These are phyloP conservation scores for Nigrospora osmanthi DNA, from an alignment of 2,329 filamentous ascomycete genomes.

Conservation along the genomic window DNA sequence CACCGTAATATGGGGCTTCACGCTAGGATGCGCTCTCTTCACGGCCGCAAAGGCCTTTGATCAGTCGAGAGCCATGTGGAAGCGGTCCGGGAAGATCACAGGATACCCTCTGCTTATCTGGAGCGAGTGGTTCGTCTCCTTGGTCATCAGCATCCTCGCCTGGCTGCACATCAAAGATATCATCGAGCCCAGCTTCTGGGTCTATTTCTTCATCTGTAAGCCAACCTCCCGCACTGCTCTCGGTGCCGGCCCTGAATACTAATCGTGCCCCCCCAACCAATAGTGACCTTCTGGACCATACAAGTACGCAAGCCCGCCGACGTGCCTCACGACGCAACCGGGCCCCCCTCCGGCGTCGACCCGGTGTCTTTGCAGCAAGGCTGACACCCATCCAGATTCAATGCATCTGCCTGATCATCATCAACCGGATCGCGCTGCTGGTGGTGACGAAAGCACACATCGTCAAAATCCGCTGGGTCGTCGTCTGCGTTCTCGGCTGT, in stretches of 20 bases:
- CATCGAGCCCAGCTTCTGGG: background rate
- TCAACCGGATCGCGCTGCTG: slow-evolving; percentile 34
- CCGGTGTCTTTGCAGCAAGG: too few species aligned
- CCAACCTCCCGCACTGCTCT: background rate
- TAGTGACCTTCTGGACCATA: background rate
- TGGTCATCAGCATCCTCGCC: background rate
- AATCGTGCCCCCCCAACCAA: too few species aligned
- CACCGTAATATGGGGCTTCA: background rate
- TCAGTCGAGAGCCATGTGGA: background rate
- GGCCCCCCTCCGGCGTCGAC: background rate
- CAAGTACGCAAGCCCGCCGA: background rate
- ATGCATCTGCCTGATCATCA: slow-evolving; percentile 36
- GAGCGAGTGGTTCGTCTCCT: background rate
- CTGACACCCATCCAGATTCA: slow-evolving; percentile 21
- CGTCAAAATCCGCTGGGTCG: slow-evolving; percentile 26
- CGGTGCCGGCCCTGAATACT: background rate
- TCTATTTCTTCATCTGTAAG: background rate
- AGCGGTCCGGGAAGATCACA: background rate
- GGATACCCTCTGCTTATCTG: background rate
- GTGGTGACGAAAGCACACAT: slow-evolving; percentile 23
- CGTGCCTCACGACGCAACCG: too few species aligned
- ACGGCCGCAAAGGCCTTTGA: background rate
- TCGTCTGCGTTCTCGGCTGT: slow-evolving; percentile 25
- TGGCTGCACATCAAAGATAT: background rate
- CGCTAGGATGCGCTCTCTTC: background rate